Evolutionary conservation across 352 stramenopile species (phyloP).

Genomic region (Salisapilia sapeloensis): DNA sequence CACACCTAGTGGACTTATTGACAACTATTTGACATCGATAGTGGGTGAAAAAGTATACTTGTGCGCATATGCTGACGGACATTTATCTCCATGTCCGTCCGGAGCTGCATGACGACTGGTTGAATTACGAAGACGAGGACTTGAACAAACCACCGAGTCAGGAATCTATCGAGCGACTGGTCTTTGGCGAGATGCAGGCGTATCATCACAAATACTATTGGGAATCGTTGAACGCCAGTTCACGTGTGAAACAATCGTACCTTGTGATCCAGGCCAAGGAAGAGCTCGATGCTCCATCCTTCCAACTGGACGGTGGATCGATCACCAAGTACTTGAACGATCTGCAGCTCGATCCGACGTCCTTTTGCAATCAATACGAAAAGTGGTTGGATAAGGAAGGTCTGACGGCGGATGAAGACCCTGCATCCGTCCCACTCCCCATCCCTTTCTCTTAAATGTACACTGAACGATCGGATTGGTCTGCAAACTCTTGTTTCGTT

Average conservation of each 20-base stretch:
- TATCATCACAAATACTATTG: constrained; percentile 79
- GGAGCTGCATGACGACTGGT: constrained; percentile 66
- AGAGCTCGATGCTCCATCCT: constrained; percentile 31
- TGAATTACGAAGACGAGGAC: constrained; percentile 68
- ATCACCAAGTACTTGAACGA: constrained; percentile 45
- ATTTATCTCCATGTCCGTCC: constrained; percentile 64
- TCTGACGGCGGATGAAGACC: constrained; percentile 14
- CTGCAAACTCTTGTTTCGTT: constrained; percentile 3
- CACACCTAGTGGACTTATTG: constrained; percentile 2
- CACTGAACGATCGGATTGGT: no score
- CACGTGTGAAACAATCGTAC: no score
- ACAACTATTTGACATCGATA: constrained; percentile 8
- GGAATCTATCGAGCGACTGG: constrained; percentile 52
- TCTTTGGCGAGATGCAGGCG: constrained; percentile 76
- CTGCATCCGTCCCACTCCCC: constrained; percentile 17
- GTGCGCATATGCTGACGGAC: constrained; percentile 54
- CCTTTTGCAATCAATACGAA: constrained; percentile 72
- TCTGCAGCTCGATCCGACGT: constrained; percentile 43
- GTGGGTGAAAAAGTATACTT: constrained; percentile 79
- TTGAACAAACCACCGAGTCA: constrained; percentile 44
- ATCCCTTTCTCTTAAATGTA: constrained; percentile 34
- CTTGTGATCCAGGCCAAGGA: constrained; percentile 39
- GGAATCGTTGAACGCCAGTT: constrained; percentile 30
- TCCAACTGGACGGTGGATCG: constrained; percentile 43
- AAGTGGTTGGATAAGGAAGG: constrained; percentile 66